phyloP scores from a whole-genome alignment of 225 moss, liverwort and hornwort species.

The Ulota crispa region DNA sequence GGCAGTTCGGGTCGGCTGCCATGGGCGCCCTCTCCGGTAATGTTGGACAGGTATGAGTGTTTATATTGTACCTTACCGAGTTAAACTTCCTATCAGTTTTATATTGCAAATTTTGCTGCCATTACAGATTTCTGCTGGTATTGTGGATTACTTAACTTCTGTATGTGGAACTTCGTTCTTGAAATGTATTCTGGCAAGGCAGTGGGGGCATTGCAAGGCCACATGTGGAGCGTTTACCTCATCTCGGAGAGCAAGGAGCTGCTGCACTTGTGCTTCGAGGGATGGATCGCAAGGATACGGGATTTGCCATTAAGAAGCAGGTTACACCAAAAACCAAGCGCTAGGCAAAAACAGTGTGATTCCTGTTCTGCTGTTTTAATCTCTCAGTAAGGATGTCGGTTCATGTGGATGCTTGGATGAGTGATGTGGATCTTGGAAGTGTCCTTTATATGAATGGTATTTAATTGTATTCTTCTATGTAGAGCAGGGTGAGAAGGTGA shows the following conservation, averaged over 20 bases:
- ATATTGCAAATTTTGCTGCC: background rate
- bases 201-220: constrained; percentile 99
- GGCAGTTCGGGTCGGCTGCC: constrained; percentile 76
- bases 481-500: constrained; percentile 51
- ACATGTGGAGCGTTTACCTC: constrained; percentile 90
- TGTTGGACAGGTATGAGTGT: constrained; percentile 86
- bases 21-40: constrained; percentile 96
- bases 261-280: constrained; percentile 82
- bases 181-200: constrained; percentile 52
- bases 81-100: constrained; percentile 17
- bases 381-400: background rate
- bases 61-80: background rate
- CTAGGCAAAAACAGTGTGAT: background rate
- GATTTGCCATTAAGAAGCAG: constrained; percentile 58
- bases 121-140: background rate
- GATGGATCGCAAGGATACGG: constrained; percentile 72
- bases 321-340: constrained; percentile 32
- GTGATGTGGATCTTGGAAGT: background rate
- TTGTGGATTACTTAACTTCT: constrained; percentile 19
- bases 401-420: constrained; percentile 1
- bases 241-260: constrained; percentile 92
- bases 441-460: constrained; percentile 10
- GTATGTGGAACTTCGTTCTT: constrained; percentile 23
- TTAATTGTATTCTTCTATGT: constrained; percentile 19
- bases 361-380: constrained; percentile 11